A percentile compares a stretch with the other conserved stretches of the same genome.
Conservation (phyloP, 768 basidiomycete species). For the Gymnopilus junonius region DNA sequence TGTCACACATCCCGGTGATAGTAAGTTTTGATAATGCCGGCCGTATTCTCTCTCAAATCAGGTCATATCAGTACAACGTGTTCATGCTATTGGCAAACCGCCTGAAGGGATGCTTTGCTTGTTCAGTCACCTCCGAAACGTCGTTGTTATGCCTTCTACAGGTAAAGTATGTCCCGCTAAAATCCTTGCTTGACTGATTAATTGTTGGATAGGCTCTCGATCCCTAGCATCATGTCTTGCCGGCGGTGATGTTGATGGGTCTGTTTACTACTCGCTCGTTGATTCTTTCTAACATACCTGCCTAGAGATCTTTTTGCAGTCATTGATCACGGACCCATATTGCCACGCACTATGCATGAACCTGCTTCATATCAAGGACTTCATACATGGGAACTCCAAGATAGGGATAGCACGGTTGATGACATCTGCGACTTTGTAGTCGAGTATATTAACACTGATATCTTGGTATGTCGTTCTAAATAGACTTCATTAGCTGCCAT, state of each 20-base stretch:
- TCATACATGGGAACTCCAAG: slow-evolving; percentile 40
- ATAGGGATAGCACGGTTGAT: slow-evolving; percentile 57
- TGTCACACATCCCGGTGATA: slow-evolving; percentile 77
- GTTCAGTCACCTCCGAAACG: slow-evolving; percentile 67
- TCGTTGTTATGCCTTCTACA: slow-evolving; percentile 69
- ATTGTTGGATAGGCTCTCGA: slow-evolving; percentile 46
- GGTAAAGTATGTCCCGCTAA: slow-evolving; percentile 37
- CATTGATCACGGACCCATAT: slow-evolving; percentile 54
- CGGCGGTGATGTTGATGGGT: slow-evolving; percentile 86
- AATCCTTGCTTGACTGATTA: not conserved
- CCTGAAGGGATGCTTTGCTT: slow-evolving; percentile 57
- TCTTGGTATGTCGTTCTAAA: slow-evolving; percentile 55
- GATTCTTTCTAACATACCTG: not conserved
- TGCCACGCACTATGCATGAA: slow-evolving; percentile 52
- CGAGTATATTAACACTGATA: slow-evolving; percentile 83
- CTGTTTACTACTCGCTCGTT: slow-evolving; percentile 14
- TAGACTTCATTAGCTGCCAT: not conserved
- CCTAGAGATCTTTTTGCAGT: slow-evolving; percentile 69
- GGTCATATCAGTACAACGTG: slow-evolving; percentile 60
- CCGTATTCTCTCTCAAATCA: not conserved
- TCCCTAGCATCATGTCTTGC: slow-evolving; percentile 72
- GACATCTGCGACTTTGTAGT: slow-evolving; percentile 84
- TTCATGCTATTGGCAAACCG: slow-evolving; percentile 73
- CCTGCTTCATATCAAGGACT: slow-evolving; percentile 56
- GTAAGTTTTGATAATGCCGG: slow-evolving; percentile 46